Conservation (phyloP, 1,139 yeast genomes). For the Citeromyces hawaiiensis region DNA sequence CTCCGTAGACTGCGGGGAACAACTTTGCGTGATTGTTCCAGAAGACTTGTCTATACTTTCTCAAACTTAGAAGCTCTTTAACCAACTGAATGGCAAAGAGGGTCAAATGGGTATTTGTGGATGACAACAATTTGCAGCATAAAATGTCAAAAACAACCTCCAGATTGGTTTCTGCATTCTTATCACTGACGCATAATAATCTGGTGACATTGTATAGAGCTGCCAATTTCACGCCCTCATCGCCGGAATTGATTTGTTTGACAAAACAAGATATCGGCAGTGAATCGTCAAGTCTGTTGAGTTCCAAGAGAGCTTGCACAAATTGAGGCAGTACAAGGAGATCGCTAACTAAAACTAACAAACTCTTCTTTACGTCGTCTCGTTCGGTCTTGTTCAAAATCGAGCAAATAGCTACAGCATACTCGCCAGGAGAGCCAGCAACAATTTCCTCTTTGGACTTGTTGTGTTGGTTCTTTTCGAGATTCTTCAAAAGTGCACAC, state of each 20-base stretch:
- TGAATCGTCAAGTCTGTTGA: constrained; percentile 29
- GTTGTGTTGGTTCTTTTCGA: not conserved
- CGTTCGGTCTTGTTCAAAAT: constrained; percentile 37
- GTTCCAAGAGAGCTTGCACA: constrained; percentile 24
- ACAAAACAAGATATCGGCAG: constrained; percentile 45
- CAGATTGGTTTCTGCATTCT: constrained; percentile 19
- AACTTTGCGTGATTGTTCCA: constrained; percentile 39
- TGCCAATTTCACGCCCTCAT: constrained; percentile 31
- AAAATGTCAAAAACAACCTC: constrained; percentile 29
- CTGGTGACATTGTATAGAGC: constrained; percentile 30
- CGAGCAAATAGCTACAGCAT: constrained; percentile 43
- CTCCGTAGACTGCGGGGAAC: constrained; percentile 39
- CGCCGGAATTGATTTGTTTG: constrained; percentile 33
- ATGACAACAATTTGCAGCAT: constrained; percentile 27
- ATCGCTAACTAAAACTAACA: constrained; percentile 46
- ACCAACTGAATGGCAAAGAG: constrained; percentile 57
- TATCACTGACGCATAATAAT: constrained; percentile 9
- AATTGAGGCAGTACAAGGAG: constrained; percentile 30
- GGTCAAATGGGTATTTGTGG: constrained; percentile 37
- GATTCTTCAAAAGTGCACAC: not conserved
- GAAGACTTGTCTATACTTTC: constrained; percentile 43
- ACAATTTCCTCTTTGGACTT: not conserved
- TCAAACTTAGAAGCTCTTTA: constrained; percentile 45
- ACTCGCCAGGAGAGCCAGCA: constrained; percentile 19
- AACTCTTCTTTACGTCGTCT: constrained; percentile 65